A percentile compares a stretch with the other conserved stretches of the same genome.
These are phyloP conservation scores for Cladobotryum protrusum DNA, from an alignment of 2,329 filamentous ascomycete genomes.

Conservation along the genomic window DNA sequence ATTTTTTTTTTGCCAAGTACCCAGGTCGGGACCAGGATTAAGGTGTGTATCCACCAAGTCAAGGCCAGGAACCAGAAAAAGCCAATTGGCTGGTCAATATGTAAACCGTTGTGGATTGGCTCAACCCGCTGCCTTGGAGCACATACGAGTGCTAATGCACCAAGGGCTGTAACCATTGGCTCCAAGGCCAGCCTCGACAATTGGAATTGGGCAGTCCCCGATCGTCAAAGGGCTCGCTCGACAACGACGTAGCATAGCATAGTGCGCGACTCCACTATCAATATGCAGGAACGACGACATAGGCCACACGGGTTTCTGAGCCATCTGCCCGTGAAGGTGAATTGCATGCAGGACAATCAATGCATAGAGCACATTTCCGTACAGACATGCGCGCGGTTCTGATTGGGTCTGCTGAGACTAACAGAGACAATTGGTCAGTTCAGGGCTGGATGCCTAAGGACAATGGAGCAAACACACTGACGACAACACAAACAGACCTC, in stretches of 20 bases:
- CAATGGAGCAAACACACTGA: no score
- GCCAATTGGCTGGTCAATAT: neutral
- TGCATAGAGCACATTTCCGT: neutral
- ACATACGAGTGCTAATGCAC: neutral
- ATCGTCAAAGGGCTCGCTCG: neutral
- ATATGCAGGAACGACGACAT: neutral
- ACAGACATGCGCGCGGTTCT: no score
- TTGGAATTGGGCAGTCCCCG: neutral
- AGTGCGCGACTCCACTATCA: neutral
- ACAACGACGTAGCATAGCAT: neutral
- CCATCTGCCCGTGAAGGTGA: neutral
- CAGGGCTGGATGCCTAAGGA: no score
- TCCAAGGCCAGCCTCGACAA: neutral
- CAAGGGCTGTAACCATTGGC: neutral
- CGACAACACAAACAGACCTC: no score
- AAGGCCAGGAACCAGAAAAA: neutral
- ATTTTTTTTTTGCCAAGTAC: neutral
- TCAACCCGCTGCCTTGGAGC: conserved; percentile 8
- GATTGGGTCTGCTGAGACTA: no score
- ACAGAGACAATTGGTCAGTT: no score
- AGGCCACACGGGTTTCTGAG: neutral
- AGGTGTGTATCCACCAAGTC: neutral
- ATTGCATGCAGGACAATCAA: neutral
- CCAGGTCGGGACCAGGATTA: neutral
- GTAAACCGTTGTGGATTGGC: conserved; percentile 3